Evolutionary conservation across 2,329 filamentous ascomycete species (phyloP), one percentile per base, ranked within the genome.

Genomic region (Verticillium zaregamsianum): DNA sequence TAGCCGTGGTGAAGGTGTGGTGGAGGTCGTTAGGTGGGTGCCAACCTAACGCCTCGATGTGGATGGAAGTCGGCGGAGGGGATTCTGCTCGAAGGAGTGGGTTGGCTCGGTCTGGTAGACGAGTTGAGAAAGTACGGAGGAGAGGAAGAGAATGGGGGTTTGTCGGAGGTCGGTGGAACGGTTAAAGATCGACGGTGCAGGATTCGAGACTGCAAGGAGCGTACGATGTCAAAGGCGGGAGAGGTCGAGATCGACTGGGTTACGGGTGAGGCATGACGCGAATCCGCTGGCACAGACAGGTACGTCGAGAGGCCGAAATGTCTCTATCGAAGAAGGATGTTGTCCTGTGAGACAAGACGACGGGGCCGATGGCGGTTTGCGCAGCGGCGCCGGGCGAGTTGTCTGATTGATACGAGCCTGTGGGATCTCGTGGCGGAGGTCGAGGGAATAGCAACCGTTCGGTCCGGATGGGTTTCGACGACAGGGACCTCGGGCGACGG

Each of bases 191-290:
- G 58, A 59, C 58, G 58, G 23, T 56, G 63, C 58, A 59, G 55
- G 59, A 15, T 7, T 56, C 49, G 55, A 74, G 65, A 69, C 73
- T 70, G 69, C 72, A 68, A 71, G 68, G 20, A 69, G 59, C 60
- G 64, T 66, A 66, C 35, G 25, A 57, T 52, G 45, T 52, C 11
- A 11, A 25, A 52, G 20, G 45, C 20, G 20, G 58, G 57, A 14
- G 40, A 57, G 28, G 57, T 59, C 57, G 59, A 58, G 63, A 62
- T 65, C 59, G 57, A 40, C 62, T 33, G 23, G 59, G 20, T 60
- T 63, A 64, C 52, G 57, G 58, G n/a, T 37, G 59, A 60, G 63
- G 59, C 63, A 65, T 65, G 59, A 55, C 63, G 55, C 61, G 61
- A 20, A 23, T 25, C 20, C 20, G 45, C 45, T 52, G 45, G 8